Evolutionary conservation across 768 basidiomycete genomes (phyloP), one percentile per base, ranked within the genome.

Genomic region (Lentinula boryana): DNA sequence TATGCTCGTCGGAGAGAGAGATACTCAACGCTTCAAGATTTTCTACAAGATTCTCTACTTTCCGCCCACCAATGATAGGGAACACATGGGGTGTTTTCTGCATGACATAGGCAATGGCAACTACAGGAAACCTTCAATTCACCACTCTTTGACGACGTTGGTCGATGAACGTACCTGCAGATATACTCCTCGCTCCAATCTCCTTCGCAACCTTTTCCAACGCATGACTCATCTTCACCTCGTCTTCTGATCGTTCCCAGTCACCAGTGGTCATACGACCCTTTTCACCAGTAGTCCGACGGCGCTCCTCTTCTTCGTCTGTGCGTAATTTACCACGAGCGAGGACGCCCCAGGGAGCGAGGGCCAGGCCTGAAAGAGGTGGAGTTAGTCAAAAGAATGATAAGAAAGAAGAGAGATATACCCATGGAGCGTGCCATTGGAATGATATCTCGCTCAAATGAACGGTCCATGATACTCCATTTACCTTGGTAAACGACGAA

Each of bases 401-500:
- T 2, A 31, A 15, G 9, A 41, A 18, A 18, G 23, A 18, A 35
- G 23, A 15, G 32, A 13, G 3, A 78, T 75, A 1, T 70, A 68
- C 67, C 56, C 70, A 68, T 55, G 4, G 62, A 40, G 12, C 70
- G 63, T 5, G 70, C 72, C 74, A 67, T 75, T 13, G 75, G 75
- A 58, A 82, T 71, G 58, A 82, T 76, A 7, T 81, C 80, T 9
- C 80, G 72, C 65, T 82, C 81, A 40, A 81, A 68, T 32, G 77
- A 73, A 38, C 81, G 72, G 5, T 71, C 61, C 59, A 75, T 65
- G 49, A 74, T 63, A 56, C 68, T 73, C 74, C 73, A 76, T 13
- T 56, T 60, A 16, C 76, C 80, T 66, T 77, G 80, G 67, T 80
- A 82, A 32, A 82, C 70, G 23, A 72, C 73, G 62, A 83, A 83